Evolutionary conservation across 2,329 filamentous ascomycete genomes (phyloP).

Genomic region (Blastomyces parvus): DNA sequence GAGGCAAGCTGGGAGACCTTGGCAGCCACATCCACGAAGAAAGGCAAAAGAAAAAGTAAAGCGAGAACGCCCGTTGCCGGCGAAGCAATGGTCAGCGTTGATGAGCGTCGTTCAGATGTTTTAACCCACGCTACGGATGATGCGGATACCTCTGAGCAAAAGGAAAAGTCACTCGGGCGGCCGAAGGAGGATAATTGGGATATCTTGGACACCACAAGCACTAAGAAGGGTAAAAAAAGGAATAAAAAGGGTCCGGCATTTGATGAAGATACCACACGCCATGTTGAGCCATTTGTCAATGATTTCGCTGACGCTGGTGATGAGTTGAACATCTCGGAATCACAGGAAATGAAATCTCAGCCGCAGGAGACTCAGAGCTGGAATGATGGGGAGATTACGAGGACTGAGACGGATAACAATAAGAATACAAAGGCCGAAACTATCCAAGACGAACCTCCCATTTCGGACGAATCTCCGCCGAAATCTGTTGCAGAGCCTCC

Average conservation of each 20-base stretch:
- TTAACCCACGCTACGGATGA: neutral
- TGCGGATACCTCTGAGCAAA: neutral
- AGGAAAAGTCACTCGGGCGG: neutral
- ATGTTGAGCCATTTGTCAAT: neutral
- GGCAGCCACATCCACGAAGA: neutral
- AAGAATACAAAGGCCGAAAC: constrained; percentile 13
- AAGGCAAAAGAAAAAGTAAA: constrained; percentile 6
- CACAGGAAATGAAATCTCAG: neutral
- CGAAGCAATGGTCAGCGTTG: neutral
- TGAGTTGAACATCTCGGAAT: neutral
- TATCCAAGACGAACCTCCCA: constrained; percentile 8
- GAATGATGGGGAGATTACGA: neutral
- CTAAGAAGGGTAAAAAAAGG: neutral
- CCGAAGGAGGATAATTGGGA: neutral
- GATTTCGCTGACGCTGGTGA: neutral
- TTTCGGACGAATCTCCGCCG: no score
- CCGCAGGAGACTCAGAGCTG: neutral
- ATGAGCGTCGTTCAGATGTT: neutral
- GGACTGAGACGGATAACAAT: neutral
- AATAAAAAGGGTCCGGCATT: neutral
- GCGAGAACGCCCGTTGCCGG: neutral
- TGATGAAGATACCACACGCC: neutral
- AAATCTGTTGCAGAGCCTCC: neutral
- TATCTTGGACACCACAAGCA: no score
- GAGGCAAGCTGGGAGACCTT: neutral